Conservation (phyloP, 768 basidiomycete species). For the Rhodocollybia butyracea region DNA sequence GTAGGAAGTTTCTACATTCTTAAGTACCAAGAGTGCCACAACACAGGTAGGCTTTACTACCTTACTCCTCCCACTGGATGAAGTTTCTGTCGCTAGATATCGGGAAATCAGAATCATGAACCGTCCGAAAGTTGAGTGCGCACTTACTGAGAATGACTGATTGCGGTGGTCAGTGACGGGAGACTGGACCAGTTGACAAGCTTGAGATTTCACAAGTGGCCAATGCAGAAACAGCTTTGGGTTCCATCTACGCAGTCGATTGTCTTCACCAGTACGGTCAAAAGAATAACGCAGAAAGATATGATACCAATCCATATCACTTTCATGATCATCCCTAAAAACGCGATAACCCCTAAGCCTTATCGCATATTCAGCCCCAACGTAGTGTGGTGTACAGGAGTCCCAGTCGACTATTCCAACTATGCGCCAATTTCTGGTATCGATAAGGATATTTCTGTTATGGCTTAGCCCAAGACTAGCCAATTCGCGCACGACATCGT, state of each 20-base stretch:
- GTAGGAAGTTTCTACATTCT: no score
- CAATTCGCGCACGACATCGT: neutral
- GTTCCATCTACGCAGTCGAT: neutral
- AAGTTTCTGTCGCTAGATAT: neutral
- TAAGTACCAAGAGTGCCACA: no score
- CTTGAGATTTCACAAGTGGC: neutral
- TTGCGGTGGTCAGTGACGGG: neutral
- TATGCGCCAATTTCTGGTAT: neutral
- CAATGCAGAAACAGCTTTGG: neutral
- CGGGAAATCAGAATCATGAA: neutral
- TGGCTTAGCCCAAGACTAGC: neutral
- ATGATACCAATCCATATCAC: neutral
- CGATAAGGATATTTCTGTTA: neutral
- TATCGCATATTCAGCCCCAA: neutral
- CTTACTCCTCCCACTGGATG: neutral
- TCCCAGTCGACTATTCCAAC: neutral
- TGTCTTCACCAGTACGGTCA: constrained; percentile 1
- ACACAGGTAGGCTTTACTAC: no score
- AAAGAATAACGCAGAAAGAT: neutral
- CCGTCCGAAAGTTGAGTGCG: neutral
- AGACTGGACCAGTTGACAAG: neutral
- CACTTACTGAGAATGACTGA: neutral
- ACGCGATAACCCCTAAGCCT: neutral
- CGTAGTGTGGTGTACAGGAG: neutral
- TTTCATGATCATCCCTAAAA: neutral